Percentiles rank a stretch among this genome's conserved stretches.
phyloP scores from a whole-genome alignment of 352 stramenopile genomes.

The Globisporangium yorkense region DNA sequence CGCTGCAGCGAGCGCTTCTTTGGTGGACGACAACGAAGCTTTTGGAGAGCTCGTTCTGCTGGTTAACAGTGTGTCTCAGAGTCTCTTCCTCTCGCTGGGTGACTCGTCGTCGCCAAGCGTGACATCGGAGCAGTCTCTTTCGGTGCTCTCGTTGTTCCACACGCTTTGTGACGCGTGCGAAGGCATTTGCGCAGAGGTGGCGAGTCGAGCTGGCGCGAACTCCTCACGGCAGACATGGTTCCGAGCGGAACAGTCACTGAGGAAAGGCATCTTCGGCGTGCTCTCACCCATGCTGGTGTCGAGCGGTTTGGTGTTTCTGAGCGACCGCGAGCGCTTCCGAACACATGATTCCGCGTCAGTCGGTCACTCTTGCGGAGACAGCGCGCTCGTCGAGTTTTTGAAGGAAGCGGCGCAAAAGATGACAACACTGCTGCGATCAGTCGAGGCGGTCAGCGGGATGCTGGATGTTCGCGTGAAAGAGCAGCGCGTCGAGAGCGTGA shows the following conservation, averaged over 20 bases:
- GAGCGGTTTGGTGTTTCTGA: conserved; percentile 28
- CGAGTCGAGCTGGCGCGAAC: not conserved
- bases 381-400: conserved; percentile 11
- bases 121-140: not conserved
- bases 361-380: not conserved
- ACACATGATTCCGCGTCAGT: conserved; percentile 1
- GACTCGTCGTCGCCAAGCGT: conserved; percentile 2
- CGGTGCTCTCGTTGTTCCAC: conserved; percentile 11
- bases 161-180: conserved; percentile 9
- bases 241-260: conserved; percentile 8
- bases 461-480: conserved; percentile 28
- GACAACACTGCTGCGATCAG: conserved; percentile 23
- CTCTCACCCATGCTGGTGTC: conserved; percentile 35
- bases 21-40: conserved; percentile 10
- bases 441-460: conserved; percentile 24
- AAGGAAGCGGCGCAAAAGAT: conserved; percentile 24
- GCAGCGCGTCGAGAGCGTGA: conserved; percentile 31
- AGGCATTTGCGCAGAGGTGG: conserved; percentile 2
- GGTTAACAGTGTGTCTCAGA: conserved; percentile 42
- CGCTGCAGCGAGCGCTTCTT: not conserved
- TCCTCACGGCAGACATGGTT: not conserved
- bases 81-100: conserved; percentile 18
- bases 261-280: conserved; percentile 14
- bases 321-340: conserved; percentile 17
- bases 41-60: conserved; percentile 32